A percentile compares a stretch with the other conserved stretches of the same genome.
Conservation (phyloP, 2,329 filamentous ascomycete species). For the Monosporascus sp. region DNA sequence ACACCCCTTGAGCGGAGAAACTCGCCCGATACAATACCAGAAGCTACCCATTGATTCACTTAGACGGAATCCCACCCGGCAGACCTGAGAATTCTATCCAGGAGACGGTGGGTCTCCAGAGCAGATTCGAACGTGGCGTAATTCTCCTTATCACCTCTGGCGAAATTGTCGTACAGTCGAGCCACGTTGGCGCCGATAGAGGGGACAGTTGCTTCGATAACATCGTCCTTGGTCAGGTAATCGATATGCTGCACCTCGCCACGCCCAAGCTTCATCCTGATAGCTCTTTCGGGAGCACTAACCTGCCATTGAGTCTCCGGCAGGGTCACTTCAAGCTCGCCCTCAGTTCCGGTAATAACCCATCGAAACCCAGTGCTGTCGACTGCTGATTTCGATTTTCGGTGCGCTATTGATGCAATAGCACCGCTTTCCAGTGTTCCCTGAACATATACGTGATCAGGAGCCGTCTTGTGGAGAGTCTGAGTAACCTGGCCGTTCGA, state of each 20-base stretch:
- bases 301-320: slow-evolving; percentile 14
- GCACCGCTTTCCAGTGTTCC: slow-evolving; percentile 26
- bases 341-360: slow-evolving; percentile 31
- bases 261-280: slow-evolving; percentile 14
- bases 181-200: slow-evolving; percentile 12
- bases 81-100: slow-evolving; percentile 21
- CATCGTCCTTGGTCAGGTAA: slow-evolving; percentile 3
- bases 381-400: slow-evolving; percentile 12
- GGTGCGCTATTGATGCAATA: slow-evolving; percentile 22
- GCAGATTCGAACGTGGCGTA: slow-evolving; percentile 16
- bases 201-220: slow-evolving; percentile 5
- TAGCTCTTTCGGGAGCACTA: slow-evolving; percentile 2
- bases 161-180: slow-evolving; percentile 16
- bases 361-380: slow-evolving; percentile 24
- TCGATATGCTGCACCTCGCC: slow-evolving; percentile 7
- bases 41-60: no score
- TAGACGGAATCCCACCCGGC: slow-evolving; percentile 12
- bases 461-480: slow-evolving; percentile 18
- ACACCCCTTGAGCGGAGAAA: no score
- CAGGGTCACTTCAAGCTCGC: slow-evolving; percentile 25
- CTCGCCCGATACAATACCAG: no score
- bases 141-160: slow-evolving; percentile 8
- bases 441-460: slow-evolving; percentile 30
- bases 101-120: slow-evolving; percentile 13
- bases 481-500: slow-evolving; percentile 16